These are phyloP conservation scores for Aspergillus ibericus DNA, from an alignment of 2,329 filamentous ascomycete genomes.

Conservation along the genomic window DNA sequence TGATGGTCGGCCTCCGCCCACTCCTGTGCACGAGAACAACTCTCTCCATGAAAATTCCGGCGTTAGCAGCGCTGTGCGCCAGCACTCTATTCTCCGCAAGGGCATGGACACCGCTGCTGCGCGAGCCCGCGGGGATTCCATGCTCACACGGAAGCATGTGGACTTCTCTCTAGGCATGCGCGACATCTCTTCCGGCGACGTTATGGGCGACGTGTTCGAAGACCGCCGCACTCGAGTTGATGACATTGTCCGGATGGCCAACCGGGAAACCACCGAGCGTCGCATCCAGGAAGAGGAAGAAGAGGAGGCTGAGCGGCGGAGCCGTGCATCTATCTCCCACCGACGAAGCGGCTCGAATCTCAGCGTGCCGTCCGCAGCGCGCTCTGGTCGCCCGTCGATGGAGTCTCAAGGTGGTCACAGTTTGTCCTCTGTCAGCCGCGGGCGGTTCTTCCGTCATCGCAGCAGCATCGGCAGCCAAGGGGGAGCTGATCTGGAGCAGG, in stretches of 20 bases:
- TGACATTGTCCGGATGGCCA: slow-evolving; percentile 39
- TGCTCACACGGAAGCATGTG: slow-evolving; percentile 62
- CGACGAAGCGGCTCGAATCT: slow-evolving; percentile 25
- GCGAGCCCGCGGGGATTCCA: slow-evolving; percentile 58
- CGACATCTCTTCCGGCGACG: slow-evolving; percentile 57
- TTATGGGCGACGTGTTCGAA: slow-evolving; percentile 66
- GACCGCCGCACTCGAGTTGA: slow-evolving; percentile 50
- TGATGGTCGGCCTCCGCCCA: slow-evolving; percentile 45
- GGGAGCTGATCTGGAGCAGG: slow-evolving; percentile 49
- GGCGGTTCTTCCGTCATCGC: slow-evolving; percentile 62
- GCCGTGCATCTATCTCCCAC: slow-evolving; percentile 28
- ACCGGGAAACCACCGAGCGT: slow-evolving; percentile 42
- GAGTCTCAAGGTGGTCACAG: slow-evolving; percentile 34
- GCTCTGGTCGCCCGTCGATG: slow-evolving; percentile 28
- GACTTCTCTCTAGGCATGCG: slow-evolving; percentile 71
- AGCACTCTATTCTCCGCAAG: slow-evolving; percentile 58
- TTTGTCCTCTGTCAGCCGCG: slow-evolving; percentile 51
- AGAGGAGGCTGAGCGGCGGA: slow-evolving; percentile 31
- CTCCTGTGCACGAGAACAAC: slow-evolving; percentile 25
- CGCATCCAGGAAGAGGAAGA: slow-evolving; percentile 40
- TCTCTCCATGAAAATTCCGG: slow-evolving; percentile 33
- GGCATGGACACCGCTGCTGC: slow-evolving; percentile 42
- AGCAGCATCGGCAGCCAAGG: slow-evolving; percentile 29
- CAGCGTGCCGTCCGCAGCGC: slow-evolving; percentile 22
- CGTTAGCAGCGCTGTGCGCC: slow-evolving; percentile 27